These are phyloP conservation scores for Boletus vermiculosoides DNA, from an alignment of 768 basidiomycete species.

Conservation along the genomic window DNA sequence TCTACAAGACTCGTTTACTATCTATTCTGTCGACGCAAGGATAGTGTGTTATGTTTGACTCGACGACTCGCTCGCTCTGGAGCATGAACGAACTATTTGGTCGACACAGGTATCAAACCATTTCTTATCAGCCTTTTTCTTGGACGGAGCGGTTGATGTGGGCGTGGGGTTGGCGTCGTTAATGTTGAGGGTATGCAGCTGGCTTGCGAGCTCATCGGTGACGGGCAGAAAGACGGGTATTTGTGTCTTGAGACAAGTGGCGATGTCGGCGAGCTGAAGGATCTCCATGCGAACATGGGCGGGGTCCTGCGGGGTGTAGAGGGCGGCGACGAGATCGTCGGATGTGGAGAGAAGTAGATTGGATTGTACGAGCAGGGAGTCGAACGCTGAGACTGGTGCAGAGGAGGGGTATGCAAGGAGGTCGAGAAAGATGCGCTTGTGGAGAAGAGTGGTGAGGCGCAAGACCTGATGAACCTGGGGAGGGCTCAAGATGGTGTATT, in stretches of 20 bases:
- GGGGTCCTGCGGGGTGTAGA: slow-evolving; percentile 63
- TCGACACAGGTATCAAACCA: slow-evolving; percentile 69
- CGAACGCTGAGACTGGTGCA: slow-evolving; percentile 39
- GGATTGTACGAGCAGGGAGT: slow-evolving; percentile 51
- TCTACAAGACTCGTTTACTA: slow-evolving; percentile 11
- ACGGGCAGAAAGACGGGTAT: slow-evolving; percentile 26
- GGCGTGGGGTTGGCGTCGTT: not conserved
- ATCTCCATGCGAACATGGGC: slow-evolving; percentile 41
- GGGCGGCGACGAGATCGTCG: slow-evolving; percentile 66
- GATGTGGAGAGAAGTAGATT: slow-evolving; percentile 49
- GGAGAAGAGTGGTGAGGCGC: slow-evolving; percentile 58
- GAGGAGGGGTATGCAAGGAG: slow-evolving; percentile 38
- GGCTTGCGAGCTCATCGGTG: slow-evolving; percentile 23
- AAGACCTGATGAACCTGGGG: slow-evolving; percentile 57
- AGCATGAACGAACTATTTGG: slow-evolving; percentile 51
- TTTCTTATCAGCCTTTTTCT: slow-evolving; percentile 41
- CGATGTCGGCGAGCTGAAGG: slow-evolving; percentile 35
- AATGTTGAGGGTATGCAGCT: slow-evolving; percentile 27
- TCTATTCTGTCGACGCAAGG: not conserved
- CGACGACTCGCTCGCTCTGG: slow-evolving; percentile 30
- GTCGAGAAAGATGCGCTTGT: slow-evolving; percentile 57
- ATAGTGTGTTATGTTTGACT: not conserved
- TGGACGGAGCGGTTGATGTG: slow-evolving; percentile 4
- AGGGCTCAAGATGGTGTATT: slow-evolving; percentile 2
- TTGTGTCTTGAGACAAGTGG: slow-evolving; percentile 37